These are phyloP conservation scores for Macrotyloma uniflorum DNA, from an alignment of 306 rosid genomes.

Conservation along the genomic window DNA sequence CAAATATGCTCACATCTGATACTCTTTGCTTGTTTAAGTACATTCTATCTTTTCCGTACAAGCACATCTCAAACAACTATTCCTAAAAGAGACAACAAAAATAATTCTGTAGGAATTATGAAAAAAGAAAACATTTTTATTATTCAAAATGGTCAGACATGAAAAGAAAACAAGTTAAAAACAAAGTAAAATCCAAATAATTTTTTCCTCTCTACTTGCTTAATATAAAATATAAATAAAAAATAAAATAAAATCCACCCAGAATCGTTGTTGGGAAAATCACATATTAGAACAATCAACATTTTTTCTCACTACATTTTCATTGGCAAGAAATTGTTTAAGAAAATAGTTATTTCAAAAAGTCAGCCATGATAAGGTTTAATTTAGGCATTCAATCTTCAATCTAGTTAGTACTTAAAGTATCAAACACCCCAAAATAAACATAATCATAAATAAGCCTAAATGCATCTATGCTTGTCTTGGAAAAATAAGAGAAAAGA, in stretches of 20 bases:
- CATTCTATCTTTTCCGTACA: background rate
- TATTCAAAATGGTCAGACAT: background rate
- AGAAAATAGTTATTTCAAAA: background rate
- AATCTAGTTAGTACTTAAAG: background rate
- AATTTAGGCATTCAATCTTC: background rate
- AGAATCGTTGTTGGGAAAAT: background rate
- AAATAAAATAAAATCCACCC: background rate
- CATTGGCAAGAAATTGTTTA: background rate
- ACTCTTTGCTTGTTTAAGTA: background rate
- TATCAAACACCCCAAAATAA: background rate
- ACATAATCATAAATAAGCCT: background rate
- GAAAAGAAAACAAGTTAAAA: background rate
- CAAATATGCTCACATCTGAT: background rate
- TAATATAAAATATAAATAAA: background rate
- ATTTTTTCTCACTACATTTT: background rate
- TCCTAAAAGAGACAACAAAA: background rate
- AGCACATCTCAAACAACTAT: background rate
- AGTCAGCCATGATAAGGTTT: background rate
- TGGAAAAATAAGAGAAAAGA: background rate
- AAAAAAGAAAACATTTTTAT: background rate
- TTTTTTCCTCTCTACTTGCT: background rate
- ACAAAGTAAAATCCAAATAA: background rate
- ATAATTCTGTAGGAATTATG: background rate
- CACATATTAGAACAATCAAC: background rate
- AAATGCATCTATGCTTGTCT: background rate